Base-by-base conservation (phyloP, 768 basidiomycete species). In the Pleurotus salmoneostramineus region DNA sequence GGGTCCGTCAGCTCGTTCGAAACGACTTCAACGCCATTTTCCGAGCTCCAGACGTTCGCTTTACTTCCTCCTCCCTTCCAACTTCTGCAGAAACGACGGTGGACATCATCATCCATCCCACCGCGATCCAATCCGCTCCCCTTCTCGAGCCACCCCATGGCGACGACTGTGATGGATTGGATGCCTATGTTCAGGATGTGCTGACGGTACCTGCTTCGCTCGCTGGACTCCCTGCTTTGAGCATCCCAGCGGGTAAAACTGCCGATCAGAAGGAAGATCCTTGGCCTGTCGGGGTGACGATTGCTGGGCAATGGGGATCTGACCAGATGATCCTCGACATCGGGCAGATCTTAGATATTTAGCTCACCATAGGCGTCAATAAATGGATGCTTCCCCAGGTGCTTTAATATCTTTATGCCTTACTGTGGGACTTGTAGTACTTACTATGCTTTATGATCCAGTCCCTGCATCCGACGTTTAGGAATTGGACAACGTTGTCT, bases 141-240 rank as follows among this genome's bases (percentile, higher is more conserved):
- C 71, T 54, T 2, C 50, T 62, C 8, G 5, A 45, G 5, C 45
- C 52, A 27, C 48, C 60, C 11, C 17, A 35, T 6, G 17, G 32
- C 15, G 14, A 5, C 10, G 21, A 74, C 95, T 0, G 62, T 61
- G 3, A 60, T 61, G 12, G 49, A 27, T 44, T 54, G 57, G 77
- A 80, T 45, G 77, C 83, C 34, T 98, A 98, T 66, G 81, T 91
- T 6, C 95, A 98, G 65, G 95, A 98, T 61, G 83, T 96, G 5
- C 74, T 98, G 60, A 96, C 94, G 0, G 92, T 95, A 0, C 94
- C 95, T 0, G 95, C 94, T 4, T 94, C 91, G 0, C 74, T 99
- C 36, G 95, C 92, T 0, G 95, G 96, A 0, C 65, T 98, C 12
- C 94, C 95, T 0, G 91, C 89, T 0, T 64, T 98, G 44, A 88